Percentiles rank a stretch among this genome's conserved stretches.
These are phyloP conservation scores for Canavalia ensiformis DNA, from an alignment of 306 rosid species.

Conservation along the genomic window DNA sequence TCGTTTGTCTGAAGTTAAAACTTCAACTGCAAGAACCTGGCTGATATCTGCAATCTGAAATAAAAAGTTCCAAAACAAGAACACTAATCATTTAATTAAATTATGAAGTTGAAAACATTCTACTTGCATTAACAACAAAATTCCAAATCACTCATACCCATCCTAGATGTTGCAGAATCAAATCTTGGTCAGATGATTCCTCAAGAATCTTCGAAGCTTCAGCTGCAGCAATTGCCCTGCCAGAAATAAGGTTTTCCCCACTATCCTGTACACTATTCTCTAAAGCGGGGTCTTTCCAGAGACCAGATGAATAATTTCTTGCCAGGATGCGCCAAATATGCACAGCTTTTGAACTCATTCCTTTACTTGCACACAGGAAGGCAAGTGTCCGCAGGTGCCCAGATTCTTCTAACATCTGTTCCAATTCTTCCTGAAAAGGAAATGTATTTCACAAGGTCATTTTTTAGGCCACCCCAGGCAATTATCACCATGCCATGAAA, in stretches of 20 bases:
- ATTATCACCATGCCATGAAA: slow-evolving; percentile 15
- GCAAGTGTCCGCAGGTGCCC: slow-evolving; percentile 96
- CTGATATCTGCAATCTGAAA: slow-evolving; percentile 88
- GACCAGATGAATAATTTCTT: slow-evolving; percentile 82
- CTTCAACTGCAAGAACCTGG: slow-evolving; percentile 79
- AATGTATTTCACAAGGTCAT: slow-evolving; percentile 64
- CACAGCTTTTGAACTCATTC: slow-evolving; percentile 93
- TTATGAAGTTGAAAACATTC: slow-evolving; percentile 38
- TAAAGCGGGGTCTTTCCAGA: slow-evolving; percentile 75
- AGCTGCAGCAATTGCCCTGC: slow-evolving; percentile 81
- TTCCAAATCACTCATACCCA: slow-evolving; percentile 69
- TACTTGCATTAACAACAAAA: slow-evolving; percentile 33
- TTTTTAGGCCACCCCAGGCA: slow-evolving; percentile 62
- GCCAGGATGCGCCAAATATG: slow-evolving; percentile 90
- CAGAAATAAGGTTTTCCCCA: slow-evolving; percentile 58
- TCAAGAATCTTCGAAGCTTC: slow-evolving; percentile 96
- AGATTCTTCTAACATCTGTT: slow-evolving; percentile 84
- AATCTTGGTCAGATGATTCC: slow-evolving; percentile 84
- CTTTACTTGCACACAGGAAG: slow-evolving; percentile 91
- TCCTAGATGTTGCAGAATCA: slow-evolving; percentile 95
- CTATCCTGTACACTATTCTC: slow-evolving; percentile 51
- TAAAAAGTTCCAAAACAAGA: slow-evolving; percentile 46
- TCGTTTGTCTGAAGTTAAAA: slow-evolving; percentile 87
- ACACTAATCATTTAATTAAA: slow-evolving; percentile 22
- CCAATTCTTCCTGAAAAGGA: slow-evolving; percentile 95